A percentile compares a stretch with the other conserved stretches of the same genome.
Evolutionary conservation across 2,329 filamentous ascomycete species (phyloP).

Genomic region (Hypoxylon rubiginosum): DNA sequence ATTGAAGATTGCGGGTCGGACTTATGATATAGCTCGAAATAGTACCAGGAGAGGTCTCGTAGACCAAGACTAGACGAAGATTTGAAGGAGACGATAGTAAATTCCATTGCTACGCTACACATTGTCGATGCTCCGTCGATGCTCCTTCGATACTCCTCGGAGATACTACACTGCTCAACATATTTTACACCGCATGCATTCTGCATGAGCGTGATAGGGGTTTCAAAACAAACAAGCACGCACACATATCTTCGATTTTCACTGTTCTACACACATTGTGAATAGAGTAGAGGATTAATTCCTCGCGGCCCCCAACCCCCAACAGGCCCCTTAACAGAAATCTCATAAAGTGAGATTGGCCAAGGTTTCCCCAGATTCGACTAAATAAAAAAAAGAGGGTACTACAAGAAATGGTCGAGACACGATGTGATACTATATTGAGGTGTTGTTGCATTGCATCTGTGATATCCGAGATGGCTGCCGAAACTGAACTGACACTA

Average conservation of each 20-base stretch:
- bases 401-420: slow-evolving; percentile 30
- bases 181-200: neutral
- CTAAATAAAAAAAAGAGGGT: slow-evolving; percentile 36
- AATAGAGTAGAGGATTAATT: neutral
- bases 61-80: neutral
- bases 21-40: neutral
- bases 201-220: neutral
- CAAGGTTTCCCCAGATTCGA: slow-evolving; percentile 45
- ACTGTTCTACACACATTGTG: slow-evolving; percentile 4
- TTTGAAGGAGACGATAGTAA: neutral
- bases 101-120: neutral
- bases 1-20: slow-evolving; percentile 25
- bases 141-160: neutral
- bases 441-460: slow-evolving; percentile 42
- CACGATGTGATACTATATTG: slow-evolving; percentile 37
- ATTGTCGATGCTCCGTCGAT: neutral
- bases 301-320: slow-evolving; percentile 13
- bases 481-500: slow-evolving; percentile 40
- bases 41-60: neutral
- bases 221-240: neutral
- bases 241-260: neutral
- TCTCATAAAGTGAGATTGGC: slow-evolving; percentile 14
- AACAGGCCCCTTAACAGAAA: too few species aligned
- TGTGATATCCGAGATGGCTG: slow-evolving; percentile 43
- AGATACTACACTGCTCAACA: neutral